phyloP scores from a whole-genome alignment of 2,329 filamentous ascomycete genomes.

The Ophiostoma himal-ulmi region DNA sequence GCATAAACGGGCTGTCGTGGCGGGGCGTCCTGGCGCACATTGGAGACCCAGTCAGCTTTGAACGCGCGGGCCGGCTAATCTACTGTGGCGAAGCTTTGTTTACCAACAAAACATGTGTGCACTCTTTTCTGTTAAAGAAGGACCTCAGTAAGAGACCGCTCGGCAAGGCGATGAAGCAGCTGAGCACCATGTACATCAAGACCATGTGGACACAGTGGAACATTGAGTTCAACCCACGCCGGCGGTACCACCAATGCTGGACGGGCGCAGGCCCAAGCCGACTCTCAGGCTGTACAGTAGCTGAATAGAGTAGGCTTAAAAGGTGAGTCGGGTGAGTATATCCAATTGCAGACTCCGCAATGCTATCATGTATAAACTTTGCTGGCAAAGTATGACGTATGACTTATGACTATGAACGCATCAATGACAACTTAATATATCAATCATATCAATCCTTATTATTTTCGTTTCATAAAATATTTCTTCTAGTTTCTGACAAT shows the following conservation, averaged over 20 bases:
- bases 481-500: background rate
- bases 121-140: background rate
- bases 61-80: constrained; percentile 14
- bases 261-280: constrained; percentile 16
- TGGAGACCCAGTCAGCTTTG: background rate
- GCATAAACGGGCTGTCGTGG: background rate
- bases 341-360: background rate
- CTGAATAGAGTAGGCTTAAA: background rate
- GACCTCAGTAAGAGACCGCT: background rate
- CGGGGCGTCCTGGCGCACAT: constrained; percentile 16
- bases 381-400: constrained; percentile 1
- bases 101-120: background rate
- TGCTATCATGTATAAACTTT: background rate
- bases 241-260: constrained; percentile 19
- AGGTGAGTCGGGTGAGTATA: background rate
- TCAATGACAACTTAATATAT: background rate
- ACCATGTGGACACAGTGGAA: background rate
- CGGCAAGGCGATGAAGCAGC: background rate
- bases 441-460: background rate
- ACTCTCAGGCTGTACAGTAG: constrained; percentile 8
- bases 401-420: background rate
- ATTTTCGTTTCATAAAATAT: background rate
- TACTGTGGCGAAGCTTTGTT: constrained; percentile 18
- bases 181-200: background rate
- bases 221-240: constrained; percentile 14